phyloP scores from a whole-genome alignment of 1,284 basidiomycete genomes.

The Bondarzewia mesenterica region DNA sequence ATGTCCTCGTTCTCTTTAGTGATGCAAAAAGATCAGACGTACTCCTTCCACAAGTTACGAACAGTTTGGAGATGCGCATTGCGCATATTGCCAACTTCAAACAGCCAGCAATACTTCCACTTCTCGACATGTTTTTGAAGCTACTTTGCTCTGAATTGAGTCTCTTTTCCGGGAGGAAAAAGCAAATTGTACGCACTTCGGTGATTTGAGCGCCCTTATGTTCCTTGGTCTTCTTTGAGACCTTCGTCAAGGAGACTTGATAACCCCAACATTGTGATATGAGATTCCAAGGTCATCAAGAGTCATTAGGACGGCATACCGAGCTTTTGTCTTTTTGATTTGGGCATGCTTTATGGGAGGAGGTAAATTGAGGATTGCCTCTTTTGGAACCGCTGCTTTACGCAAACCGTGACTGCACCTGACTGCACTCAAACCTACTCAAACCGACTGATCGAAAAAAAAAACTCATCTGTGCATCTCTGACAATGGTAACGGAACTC shows the following conservation, averaged over 20 bases:
- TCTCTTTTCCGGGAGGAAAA: neutral
- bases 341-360: constrained; percentile 56
- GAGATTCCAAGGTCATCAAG: too few relatives aligned
- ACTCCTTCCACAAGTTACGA: constrained; percentile 91
- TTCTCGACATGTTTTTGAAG: constrained; percentile 74
- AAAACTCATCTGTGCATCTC: constrained; percentile 5
- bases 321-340: constrained; percentile 81
- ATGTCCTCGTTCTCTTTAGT: neutral
- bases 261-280: constrained; percentile 8
- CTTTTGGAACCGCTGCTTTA: neutral
- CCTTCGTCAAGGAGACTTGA: constrained; percentile 71
- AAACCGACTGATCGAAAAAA: neutral
- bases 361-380: constrained; percentile 6
- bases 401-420: too few relatives aligned
- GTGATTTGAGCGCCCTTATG: constrained; percentile 82
- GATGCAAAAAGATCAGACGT: constrained; percentile 22
- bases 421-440: neutral
- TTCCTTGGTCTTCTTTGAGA: constrained; percentile 72
- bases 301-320: too few relatives aligned
- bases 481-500: constrained; percentile 23
- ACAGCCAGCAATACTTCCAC: constrained; percentile 93
- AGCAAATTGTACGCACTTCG: constrained; percentile 45
- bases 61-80: constrained; percentile 94
- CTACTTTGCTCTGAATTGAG: constrained; percentile 29
- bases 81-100: constrained; percentile 91